phyloP scores from a whole-genome alignment of 306 rosid genomes.

The Carpinus fangiana region DNA sequence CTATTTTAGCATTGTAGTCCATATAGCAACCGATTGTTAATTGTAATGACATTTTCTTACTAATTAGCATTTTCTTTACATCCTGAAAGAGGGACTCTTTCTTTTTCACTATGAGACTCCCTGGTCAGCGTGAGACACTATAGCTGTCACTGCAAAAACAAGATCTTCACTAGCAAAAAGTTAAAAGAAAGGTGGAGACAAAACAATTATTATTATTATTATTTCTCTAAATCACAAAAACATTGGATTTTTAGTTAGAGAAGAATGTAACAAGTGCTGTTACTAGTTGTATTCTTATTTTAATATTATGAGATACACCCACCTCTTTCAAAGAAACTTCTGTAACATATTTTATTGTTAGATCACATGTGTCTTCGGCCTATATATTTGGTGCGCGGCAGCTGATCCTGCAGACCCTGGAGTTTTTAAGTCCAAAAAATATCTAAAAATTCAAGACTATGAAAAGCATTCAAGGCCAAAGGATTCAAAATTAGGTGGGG shows the following conservation, averaged over 20 bases:
- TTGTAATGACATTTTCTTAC: background rate
- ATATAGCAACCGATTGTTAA: background rate
- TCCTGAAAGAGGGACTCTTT: background rate
- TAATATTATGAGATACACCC: background rate
- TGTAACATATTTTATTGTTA: conserved; percentile 42
- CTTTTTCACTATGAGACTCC: no score
- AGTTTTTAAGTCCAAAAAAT: conserved; percentile 89
- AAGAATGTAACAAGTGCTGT: background rate
- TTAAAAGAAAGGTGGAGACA: no score
- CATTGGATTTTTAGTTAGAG: background rate
- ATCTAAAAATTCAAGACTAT: conserved; percentile 56
- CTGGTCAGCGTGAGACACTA: no score
- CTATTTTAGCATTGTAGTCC: background rate
- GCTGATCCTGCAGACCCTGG: conserved; percentile 98
- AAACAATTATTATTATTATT: no score
- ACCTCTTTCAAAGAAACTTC: background rate
- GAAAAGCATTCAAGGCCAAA: conserved; percentile 52
- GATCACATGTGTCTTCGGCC: conserved; percentile 88
- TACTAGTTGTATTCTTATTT: background rate
- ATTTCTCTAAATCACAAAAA: no score
- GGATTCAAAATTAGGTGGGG: conserved; percentile 67
- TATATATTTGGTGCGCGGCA: conserved; percentile 95
- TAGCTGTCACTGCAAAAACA: no score
- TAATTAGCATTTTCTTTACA: background rate
- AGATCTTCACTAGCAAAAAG: no score